Percentiles rank a stretch among this genome's conserved stretches.
Conservation (phyloP, 495 filamentous ascomycete species). For the Chaetomidium leptoderma region DNA sequence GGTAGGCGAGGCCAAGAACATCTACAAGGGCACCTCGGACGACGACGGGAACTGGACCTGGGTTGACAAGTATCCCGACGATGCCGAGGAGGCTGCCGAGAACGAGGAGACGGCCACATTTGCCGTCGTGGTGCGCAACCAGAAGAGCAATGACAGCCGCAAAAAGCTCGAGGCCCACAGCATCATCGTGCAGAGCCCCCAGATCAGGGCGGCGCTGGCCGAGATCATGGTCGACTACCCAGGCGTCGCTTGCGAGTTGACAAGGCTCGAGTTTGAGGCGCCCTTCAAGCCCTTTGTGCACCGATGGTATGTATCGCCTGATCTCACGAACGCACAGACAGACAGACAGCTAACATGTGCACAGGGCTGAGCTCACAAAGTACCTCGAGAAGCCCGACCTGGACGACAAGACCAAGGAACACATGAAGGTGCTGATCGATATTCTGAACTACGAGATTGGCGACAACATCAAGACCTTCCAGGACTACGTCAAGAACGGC, state of each 20-base stretch:
- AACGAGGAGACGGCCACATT: conserved; percentile 36
- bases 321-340: background rate
- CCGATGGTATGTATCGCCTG: conserved; percentile 48
- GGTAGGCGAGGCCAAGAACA: conserved; percentile 35
- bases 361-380: conserved; percentile 40
- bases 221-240: conserved; percentile 59
- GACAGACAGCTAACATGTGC: background rate
- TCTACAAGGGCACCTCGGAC: conserved; percentile 35
- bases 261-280: conserved; percentile 54
- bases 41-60: conserved; percentile 39
- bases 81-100: conserved; percentile 36
- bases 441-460: conserved; percentile 57
- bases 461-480: conserved; percentile 50
- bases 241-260: conserved; percentile 57
- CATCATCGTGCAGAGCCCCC: conserved; percentile 62
- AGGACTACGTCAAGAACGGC: conserved; percentile 53
- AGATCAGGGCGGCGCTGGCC: conserved; percentile 54
- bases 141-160: conserved; percentile 47
- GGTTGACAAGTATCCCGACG: conserved; percentile 38
- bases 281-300: conserved; percentile 65
- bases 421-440: conserved; percentile 54
- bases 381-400: conserved; percentile 45
- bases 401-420: conserved; percentile 48
- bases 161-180: conserved; percentile 58
- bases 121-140: conserved; percentile 34